Evolutionary conservation across 305 asterid genomes (phyloP).

Genomic region (Rubia balearica): DNA sequence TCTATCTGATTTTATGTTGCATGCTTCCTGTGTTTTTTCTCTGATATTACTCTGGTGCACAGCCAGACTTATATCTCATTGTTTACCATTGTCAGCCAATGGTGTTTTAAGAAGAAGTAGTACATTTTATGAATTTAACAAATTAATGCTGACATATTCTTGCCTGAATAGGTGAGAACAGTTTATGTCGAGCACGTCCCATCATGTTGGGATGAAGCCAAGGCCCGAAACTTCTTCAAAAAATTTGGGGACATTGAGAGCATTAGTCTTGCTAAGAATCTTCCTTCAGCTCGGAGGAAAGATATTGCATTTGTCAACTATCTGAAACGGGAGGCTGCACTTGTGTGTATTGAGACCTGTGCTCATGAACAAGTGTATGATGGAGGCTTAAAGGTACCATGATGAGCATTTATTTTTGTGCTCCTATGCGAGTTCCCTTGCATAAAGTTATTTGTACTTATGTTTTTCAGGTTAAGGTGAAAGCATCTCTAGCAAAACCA

Average conservation of each 20-base stretch:
- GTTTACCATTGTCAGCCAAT: background rate
- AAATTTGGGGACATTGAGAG: constrained; percentile 69
- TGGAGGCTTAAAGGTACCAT: constrained; percentile 43
- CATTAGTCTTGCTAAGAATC: constrained; percentile 50
- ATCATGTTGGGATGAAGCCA: constrained; percentile 51
- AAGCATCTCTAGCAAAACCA: constrained; percentile 62
- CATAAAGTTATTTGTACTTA: constrained; percentile 20
- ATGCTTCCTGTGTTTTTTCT: background rate
- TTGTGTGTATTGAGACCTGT: constrained; percentile 54
- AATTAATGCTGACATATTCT: constrained; percentile 21
- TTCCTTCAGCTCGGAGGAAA: constrained; percentile 51
- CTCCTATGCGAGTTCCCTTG: background rate
- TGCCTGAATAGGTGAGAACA: constrained; percentile 44
- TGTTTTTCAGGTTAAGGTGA: constrained; percentile 41
- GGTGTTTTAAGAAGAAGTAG: background rate
- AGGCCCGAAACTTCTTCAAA: constrained; percentile 45
- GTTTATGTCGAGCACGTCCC: constrained; percentile 68
- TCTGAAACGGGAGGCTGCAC: constrained; percentile 55
- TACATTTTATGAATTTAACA: constrained; percentile 2
- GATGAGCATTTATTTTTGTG: constrained; percentile 12
- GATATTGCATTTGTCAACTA: constrained; percentile 65
- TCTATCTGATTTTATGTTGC: background rate
- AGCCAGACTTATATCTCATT: background rate
- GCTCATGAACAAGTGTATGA: constrained; percentile 33
- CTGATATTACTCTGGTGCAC: background rate